These are phyloP conservation scores for Hymenoscyphus linearis DNA, from an alignment of 2,329 filamentous ascomycete species.

Conservation along the genomic window DNA sequence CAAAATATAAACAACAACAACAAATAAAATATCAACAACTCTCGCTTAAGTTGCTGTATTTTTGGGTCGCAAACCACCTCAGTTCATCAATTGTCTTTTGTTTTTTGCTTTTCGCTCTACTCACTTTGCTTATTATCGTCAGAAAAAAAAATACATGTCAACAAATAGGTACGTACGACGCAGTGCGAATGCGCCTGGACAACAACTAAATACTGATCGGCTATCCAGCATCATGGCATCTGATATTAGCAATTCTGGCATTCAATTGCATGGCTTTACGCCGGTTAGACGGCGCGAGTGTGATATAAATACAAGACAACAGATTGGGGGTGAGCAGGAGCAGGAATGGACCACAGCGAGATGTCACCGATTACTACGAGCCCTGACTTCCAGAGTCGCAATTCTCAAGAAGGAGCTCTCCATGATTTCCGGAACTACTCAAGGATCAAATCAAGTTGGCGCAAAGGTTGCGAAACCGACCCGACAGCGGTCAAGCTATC, in stretches of 20 bases:
- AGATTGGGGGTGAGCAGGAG: constrained; percentile 15
- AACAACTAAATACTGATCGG: constrained; percentile 5
- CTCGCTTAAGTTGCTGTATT: neutral
- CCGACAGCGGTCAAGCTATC: neutral
- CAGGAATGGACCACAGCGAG: constrained; percentile 38
- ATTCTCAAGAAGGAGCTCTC: constrained; percentile 35
- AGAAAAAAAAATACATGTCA: constrained; percentile 7
- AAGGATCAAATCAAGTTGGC: neutral
- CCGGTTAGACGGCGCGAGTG: constrained; percentile 25
- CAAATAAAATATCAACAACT: neutral
- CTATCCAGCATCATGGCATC: constrained; percentile 12
- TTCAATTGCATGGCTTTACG: constrained; percentile 22
- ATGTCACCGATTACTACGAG: constrained; percentile 40
- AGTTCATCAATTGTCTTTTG: neutral
- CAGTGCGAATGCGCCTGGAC: neutral
- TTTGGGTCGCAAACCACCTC: neutral
- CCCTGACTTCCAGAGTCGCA: constrained; percentile 38
- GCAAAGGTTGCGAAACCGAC: neutral
- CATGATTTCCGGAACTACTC: constrained; percentile 9
- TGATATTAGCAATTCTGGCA: constrained; percentile 1
- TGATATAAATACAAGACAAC: constrained; percentile 18
- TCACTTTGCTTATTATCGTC: neutral
- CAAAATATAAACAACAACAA: neutral
- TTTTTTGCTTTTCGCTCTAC: constrained; percentile 7
- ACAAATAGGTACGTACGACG: constrained; percentile 3